Base-by-base conservation (phyloP, 1,139 yeast genomes). In the Diutina mesorugosa region DNA sequence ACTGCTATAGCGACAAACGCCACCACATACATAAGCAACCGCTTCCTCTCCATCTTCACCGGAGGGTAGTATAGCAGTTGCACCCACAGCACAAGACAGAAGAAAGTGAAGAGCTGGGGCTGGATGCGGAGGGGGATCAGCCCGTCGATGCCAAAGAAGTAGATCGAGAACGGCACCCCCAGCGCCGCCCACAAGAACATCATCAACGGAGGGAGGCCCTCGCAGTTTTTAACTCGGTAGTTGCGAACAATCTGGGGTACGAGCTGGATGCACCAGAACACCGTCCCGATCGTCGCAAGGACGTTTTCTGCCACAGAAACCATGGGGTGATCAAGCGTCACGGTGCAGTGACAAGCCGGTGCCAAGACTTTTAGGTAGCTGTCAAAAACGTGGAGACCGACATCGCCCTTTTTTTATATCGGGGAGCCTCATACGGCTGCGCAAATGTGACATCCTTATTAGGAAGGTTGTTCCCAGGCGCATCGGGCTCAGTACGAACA, bases 31-130 rank as follows among this genome's bases (percentile, higher is more conserved):
- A 71, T 3, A 0, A 72, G 46, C 16, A 85, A 71, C 62, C 73
- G 79, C 58, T 60, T 65, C 32, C 65, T 64, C 1, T 74, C 57
- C 68, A 78, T 62, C 50, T 68, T 62, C 28, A 75, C 72, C 0
- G 97, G 97, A 2, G 96, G 96, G 67, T 91, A 91, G 66, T 86
- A 88, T 58, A 90, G 72, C 2, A 84, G 72, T 68, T 91, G 97
- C 28, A 76, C 72, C 81, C 89, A 89, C 12, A 89, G 76, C 0
- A 86, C 66, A 45, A 80, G 67, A 62, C 95, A 84, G 63, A 90
- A 86, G 56, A 83, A 71, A 59, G 87, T 83, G 72, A 91, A 91
- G 10, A 90, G 71, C 66, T 87, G 90, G 0, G 98, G 98, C 67
- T 91, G 98, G 32, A 91, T 74, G 66, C 87, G 84, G 52, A 90